Base-by-base conservation (phyloP, 768 basidiomycete genomes). In the Tricholoma flavovirens region DNA sequence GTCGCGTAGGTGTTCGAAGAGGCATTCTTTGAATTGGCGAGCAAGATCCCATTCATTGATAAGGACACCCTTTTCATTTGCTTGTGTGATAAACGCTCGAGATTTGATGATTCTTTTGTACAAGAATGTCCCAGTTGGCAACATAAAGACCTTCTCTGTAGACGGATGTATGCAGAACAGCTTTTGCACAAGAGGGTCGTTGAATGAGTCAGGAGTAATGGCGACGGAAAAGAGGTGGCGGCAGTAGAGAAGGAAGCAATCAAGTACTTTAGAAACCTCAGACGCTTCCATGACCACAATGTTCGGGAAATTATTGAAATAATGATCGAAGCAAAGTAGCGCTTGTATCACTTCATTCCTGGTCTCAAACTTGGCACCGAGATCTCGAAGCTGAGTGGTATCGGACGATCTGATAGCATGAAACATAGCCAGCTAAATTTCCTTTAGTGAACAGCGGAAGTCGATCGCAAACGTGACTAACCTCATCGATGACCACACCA, bases 301-400 rank as follows among this genome's bases (percentile, higher is more conserved):
- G 4, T 51, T 53, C 6, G 70, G 68, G 4, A 67, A 60, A 5
- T 56, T 53, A 7, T 59, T 55, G 60, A 78, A 81, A 43, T 68
- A 62, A 52, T 75, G 72, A 59, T 81, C 75, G 10, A 81, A 61
- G 52, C 77, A 78, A 5, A 81, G 79, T 59, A n/a, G 75, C 74
- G 0, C 75, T 70, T 8, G 71, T 59, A 2, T 40, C 9, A 26
- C 72, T 71, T 2, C 65, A 56, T 29, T 54, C 54, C 22, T 53
- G 15, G 22, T 62, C 43, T 55, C 46, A 49, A 82, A 78, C 15
- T 33, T 45, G 6, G 43, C 21, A 0, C 65, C 73, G 2, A 82
- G 64, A 8, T 59, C 45, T 4, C 60, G 53, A 5, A 84, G 71
- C 6, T 60, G 40, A 0, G 21, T 33, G 1, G 60, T 19, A 26